Base-by-base conservation (phyloP, 257 asterid species). In the Solanum piurae region DNA sequence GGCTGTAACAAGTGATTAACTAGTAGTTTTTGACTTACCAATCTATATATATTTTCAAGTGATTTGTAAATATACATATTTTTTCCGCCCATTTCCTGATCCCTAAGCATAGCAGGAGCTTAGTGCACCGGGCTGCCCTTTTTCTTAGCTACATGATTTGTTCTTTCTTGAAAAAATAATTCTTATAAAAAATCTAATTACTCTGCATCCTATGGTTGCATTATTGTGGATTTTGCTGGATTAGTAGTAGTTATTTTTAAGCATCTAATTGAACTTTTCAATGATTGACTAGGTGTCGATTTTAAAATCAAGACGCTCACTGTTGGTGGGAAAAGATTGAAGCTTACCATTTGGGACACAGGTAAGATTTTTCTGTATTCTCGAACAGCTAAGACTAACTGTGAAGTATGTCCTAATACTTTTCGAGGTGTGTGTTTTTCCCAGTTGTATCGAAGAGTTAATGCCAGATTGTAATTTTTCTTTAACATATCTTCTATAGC, bases 291-390 rank as follows among this genome's bases (percentile, higher is more conserved):
- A 85, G 87, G 87, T 76, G 99, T 96, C 86, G 98, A 96, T 93
- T 96, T 96, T 88, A 94, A 96, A 93, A 94, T 95, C 92, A 96
- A 95, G 94, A 89, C 91, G 72, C 94, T 96, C 89, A 92, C 96
- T n/a, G 96, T 94, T 86, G 98, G 92, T 87, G 99, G 93, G 76
- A 95, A 94, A 89, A 94, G 83, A 89, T 87, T 96, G 92, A 96
- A 95, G 96, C 98, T 96, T 75, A 94, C 98, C 46, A 94, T 96
- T 69, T 95, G 98, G 98, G 98, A 95, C 91, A 96, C 98, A 3
- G 98, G 98, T 93, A 89, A 88, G 29, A 76, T 80, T 33, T 85
- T 37, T 2, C 21, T 12, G 20, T 58, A 38, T 38, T 38, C 21
- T 38, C 23, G 38, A 11, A 37, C 3, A 38, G 21, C 21, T 52